These are phyloP conservation scores for Fagus crenata DNA, from an alignment of 306 rosid genomes.

Conservation along the genomic window DNA sequence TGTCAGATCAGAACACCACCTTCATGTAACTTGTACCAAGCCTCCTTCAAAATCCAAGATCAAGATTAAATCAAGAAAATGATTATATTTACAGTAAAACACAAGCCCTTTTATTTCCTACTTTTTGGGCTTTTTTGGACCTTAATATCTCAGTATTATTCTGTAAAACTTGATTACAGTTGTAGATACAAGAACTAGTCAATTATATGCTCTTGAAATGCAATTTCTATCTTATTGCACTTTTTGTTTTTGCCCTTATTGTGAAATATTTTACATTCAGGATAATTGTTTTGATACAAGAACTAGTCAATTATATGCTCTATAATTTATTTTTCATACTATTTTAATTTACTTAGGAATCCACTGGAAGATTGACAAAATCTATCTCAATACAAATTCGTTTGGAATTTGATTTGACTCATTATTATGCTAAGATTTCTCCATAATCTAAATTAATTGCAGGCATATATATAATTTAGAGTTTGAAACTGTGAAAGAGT, in stretches of 20 bases:
- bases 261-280: not conserved
- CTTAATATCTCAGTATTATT: not conserved
- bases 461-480: too few species aligned
- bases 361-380: too few species aligned
- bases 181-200: not conserved
- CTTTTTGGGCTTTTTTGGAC: not conserved
- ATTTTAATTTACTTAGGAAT: too few species aligned
- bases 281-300: not conserved
- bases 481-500: too few species aligned
- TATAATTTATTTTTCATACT: not conserved
- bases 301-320: not conserved
- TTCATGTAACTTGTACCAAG: constrained; percentile 2
- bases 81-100: not conserved
- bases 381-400: too few species aligned
- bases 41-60: constrained; percentile 8
- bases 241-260: too few species aligned
- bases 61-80: constrained; percentile 7
- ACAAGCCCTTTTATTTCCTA: not conserved
- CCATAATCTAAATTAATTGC: too few species aligned
- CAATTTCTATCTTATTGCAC: too few species aligned
- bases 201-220: too few species aligned
- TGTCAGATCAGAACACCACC: not conserved
- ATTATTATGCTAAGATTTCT: too few species aligned
- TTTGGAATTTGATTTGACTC: too few species aligned
- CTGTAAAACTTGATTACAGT: not conserved